These are phyloP conservation scores for Paspalum vaginatum DNA, from an alignment of 176 grass and related monocot genomes.

Conservation along the genomic window DNA sequence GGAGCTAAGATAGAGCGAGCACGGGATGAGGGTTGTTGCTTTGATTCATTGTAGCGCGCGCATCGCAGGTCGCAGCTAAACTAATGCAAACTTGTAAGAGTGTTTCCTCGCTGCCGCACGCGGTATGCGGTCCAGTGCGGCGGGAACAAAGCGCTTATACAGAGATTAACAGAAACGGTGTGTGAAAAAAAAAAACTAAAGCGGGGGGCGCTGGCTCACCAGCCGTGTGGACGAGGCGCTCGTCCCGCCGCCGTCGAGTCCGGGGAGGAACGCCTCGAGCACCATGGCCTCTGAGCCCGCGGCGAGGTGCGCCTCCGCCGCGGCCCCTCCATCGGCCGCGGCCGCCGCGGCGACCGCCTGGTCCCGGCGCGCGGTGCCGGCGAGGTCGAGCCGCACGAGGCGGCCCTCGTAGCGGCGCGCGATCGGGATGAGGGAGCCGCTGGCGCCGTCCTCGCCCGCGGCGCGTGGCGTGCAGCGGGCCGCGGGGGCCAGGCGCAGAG, in stretches of 20 bases:
- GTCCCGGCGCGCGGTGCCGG: constrained; percentile 54
- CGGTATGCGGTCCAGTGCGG: too few species aligned
- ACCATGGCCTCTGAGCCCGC: constrained; percentile 62
- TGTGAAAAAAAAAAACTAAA: neutral
- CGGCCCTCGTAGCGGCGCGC: constrained; percentile 71
- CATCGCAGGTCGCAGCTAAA: too few species aligned
- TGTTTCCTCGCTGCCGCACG: too few species aligned
- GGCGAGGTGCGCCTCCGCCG: constrained; percentile 64
- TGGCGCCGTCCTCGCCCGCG: neutral
- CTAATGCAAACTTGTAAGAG: too few species aligned
- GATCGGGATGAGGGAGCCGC: constrained; percentile 39
- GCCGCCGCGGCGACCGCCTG: constrained; percentile 77
- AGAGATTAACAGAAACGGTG: too few species aligned
- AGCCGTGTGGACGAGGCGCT: constrained; percentile 68
- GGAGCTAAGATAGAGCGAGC: too few species aligned
- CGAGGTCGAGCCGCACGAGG: constrained; percentile 63
- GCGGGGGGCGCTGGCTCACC: constrained; percentile 37
- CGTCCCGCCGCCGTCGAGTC: constrained; percentile 7
- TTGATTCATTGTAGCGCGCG: too few species aligned
- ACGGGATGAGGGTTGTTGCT: too few species aligned
- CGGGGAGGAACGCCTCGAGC: constrained; percentile 72
- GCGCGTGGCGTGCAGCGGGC: neutral
- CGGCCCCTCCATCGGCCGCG: constrained; percentile 56
- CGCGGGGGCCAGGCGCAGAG: neutral
- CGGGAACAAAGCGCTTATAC: too few species aligned